Conservation (phyloP, 208 protist genomes). For the Spongospora subterranea region DNA sequence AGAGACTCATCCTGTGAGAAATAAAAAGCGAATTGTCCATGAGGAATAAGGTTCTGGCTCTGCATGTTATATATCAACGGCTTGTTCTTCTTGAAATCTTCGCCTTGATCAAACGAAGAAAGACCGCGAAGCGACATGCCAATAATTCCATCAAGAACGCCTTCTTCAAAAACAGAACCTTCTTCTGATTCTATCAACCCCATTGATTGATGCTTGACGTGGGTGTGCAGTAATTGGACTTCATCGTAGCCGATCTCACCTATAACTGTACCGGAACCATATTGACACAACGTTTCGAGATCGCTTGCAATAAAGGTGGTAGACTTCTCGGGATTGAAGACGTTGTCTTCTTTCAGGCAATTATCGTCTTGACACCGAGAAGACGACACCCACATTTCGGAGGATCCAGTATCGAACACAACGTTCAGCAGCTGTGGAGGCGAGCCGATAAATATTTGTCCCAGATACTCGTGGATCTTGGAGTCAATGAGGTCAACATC, state of each 20-base stretch:
- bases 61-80: constrained; percentile 11
- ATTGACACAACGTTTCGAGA: constrained; percentile 84
- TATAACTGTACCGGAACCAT: constrained; percentile 85
- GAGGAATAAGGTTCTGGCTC: background rate
- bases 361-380: background rate
- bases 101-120: background rate
- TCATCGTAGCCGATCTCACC: constrained; percentile 84
- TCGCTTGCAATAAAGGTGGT: constrained; percentile 75
- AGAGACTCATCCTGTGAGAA: background rate
- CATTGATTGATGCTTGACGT: constrained; percentile 70
- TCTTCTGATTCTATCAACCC: constrained; percentile 81
- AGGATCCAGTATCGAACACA: constrained; percentile 69
- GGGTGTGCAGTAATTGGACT: constrained; percentile 79
- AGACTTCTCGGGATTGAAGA: constrained; percentile 55
- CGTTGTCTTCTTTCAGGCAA: background rate
- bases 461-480: constrained; percentile 61
- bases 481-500: constrained; percentile 45
- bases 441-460: constrained; percentile 54
- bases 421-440: constrained; percentile 60
- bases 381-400: constrained; percentile 70
- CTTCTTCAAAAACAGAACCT: constrained; percentile 80
- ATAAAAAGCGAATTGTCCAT: constrained; percentile 31
- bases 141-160: constrained; percentile 39
- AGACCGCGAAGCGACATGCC: constrained; percentile 13
- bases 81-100: background rate